Evolutionary conservation across 441 rosid species (phyloP), one percentile per base, ranked within the genome.

Genomic region (Eruca vesicaria): DNA sequence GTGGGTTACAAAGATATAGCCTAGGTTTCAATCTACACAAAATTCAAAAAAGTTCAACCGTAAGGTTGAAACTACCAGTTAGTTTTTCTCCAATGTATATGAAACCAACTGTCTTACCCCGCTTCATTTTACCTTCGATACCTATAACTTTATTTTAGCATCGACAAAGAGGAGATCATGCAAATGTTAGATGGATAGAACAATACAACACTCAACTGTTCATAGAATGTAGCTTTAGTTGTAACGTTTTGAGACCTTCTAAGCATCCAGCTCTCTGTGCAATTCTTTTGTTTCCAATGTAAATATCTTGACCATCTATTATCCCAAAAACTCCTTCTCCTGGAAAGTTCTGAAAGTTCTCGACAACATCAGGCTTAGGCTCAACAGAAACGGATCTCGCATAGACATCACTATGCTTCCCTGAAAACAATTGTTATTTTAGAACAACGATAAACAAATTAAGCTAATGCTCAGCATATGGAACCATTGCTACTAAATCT

Each of bases 321-420:
- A 66, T 88, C 3, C 98, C 98, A 66, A 55, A 79, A 62, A 93
- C 82, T 9, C 97, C 98, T 86, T 93, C 92, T 18, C 98, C 98
- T 0, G 98, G 98, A 66, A 81, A 89, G 71, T 82, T 93, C 31
- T 85, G 83, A 77, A 80, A 93, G 7, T 89, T 81, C 62, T 75
- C 78, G 0, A 93, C 96, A 8, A 36, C 56, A 28, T 87, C 94
- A 8, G 97, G 92, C 18, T 77, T 85, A 16, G 98, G 87, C 80
- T 87, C 86, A 5, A 89, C 29, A 7, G 89, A 88, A 33, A 38
- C 56, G 0, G 85, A 81, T 78, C 82, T 82, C 38, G 79, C 98
- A 56, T 87, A 81, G 93, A 85, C 98, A 90, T 93, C 11, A 75
- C 92, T 2, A 92, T 87, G 65, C 59, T 88, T 32, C 95, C 97